Evolutionary conservation across 2,329 filamentous ascomycete genomes (phyloP), one percentile per base, ranked within the genome.

Genomic region (Fusarium duplospermum): DNA sequence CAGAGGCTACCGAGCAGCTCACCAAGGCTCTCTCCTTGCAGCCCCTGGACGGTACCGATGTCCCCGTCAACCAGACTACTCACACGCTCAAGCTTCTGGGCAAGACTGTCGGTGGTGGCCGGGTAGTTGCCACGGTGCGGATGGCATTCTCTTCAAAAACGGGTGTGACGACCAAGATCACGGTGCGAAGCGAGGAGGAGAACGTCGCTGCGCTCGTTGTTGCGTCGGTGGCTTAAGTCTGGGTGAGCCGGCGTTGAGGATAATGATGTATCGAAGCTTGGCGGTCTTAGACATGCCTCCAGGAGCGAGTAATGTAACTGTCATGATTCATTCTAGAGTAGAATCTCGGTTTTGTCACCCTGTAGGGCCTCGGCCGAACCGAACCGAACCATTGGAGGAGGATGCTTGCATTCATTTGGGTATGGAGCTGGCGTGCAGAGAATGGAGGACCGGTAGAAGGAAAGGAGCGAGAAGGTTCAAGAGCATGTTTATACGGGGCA

Each of bases 61-160:
- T 99, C 42, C 93, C 94, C 0, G 88, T 98, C 76, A 97, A 92
- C 80, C 93, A 93, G 80, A 95, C 92, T 69, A 98, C 95, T 72
- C 96, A 99, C 83, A 95, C 95, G 5, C 92, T 99, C 81, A 98
- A 98, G 86, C 88, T 99, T 38, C 93, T 98, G 82, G 96, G 96
- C 81, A 98, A 98, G 91, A 98, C 94, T 50, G 92, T 98, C 72
- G 92, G 90, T 36, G 96, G 96, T 38, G 96, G 96, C 76, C 93
- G 93, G 80, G 96, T 99, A 18, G 94, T 95, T 65, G 93, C 93
- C 70, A 92, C 91, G 75, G 91, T 98, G 74, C 91, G 95, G 84
- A 98, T 99, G 95, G 96, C 95, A 1, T 98, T 91, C 85, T 97
- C 94, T 71, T 91, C 93, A 79, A 98, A 97, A 89, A 93, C 92